Conservation (phyloP, 208 protist species). For the Herpetomonas muscarum region DNA sequence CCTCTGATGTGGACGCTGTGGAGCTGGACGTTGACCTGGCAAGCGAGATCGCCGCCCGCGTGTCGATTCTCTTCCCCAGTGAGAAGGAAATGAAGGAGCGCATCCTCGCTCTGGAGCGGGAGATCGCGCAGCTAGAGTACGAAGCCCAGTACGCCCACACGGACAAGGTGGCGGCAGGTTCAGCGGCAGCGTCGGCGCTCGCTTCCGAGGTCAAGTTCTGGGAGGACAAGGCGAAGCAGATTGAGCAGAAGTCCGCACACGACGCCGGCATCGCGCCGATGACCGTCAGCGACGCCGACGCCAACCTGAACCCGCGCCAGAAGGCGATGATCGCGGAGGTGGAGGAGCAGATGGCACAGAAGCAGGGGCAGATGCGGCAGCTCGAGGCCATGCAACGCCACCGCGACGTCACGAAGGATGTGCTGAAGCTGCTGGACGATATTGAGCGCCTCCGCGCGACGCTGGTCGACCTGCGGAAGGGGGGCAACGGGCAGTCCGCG, state of each 20-base stretch:
- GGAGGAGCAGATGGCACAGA: conserved; percentile 46
- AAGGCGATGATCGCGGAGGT: conserved; percentile 48
- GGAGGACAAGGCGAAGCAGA: conserved; percentile 50
- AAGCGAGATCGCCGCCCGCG: conserved; percentile 76
- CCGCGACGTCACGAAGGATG: conserved; percentile 70
- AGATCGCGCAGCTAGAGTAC: conserved; percentile 79
- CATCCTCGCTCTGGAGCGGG: conserved; percentile 55
- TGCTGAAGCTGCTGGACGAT: conserved; percentile 66
- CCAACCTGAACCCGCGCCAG: conserved; percentile 15
- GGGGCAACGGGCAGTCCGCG: background rate
- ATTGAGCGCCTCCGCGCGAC: conserved; percentile 58
- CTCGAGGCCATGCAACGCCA: conserved; percentile 64
- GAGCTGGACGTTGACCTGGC: conserved; percentile 78
- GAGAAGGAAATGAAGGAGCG: conserved; percentile 49
- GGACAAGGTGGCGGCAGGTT: conserved; percentile 67
- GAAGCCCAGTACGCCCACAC: conserved; percentile 77
- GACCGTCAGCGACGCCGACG: conserved; percentile 13
- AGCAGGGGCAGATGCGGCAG: conserved; percentile 44
- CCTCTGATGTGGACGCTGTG: conserved; percentile 33
- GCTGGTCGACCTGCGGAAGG: conserved; percentile 46
- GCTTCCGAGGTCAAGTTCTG: conserved; percentile 63
- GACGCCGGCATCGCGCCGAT: conserved; percentile 68
- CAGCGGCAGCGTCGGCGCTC: conserved; percentile 59
- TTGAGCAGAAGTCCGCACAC: conserved; percentile 73
- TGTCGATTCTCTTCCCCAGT: conserved; percentile 68